These are phyloP conservation scores for Endotrypanum monterogeii DNA, from an alignment of 208 protist species.

Conservation along the genomic window DNA sequence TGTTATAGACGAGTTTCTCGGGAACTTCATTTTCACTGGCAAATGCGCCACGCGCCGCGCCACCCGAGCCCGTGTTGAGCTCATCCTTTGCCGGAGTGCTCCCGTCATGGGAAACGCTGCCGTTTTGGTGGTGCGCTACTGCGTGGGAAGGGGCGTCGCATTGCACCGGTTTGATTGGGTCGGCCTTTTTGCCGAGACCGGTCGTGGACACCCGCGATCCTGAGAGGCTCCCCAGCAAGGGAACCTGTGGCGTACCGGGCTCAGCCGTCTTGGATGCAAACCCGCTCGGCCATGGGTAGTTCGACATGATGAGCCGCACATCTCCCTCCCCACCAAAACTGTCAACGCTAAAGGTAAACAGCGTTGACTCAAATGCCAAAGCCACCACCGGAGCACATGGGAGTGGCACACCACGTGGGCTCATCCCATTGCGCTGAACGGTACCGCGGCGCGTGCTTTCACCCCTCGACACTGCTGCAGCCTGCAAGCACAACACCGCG, in stretches of 20 bases:
- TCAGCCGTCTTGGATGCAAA: not conserved
- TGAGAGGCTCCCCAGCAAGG: not conserved
- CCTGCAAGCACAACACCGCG: slow-evolving; percentile 40
- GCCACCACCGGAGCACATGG: slow-evolving; percentile 23
- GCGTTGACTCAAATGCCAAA: slow-evolving; percentile 26
- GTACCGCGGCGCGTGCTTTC: slow-evolving; percentile 10
- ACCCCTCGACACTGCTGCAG: slow-evolving; percentile 8
- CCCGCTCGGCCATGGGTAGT: slow-evolving; percentile 3
- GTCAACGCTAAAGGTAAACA: slow-evolving; percentile 35
- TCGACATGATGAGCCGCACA: slow-evolving; percentile 25
- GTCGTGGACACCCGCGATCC: not conserved
- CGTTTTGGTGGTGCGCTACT: not conserved
- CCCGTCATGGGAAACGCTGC: not conserved
- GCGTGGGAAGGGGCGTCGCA: not conserved
- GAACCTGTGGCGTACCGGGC: not conserved
- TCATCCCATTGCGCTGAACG: not conserved
- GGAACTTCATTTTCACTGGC: not conserved
- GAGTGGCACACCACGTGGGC: not conserved
- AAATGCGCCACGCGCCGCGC: not conserved
- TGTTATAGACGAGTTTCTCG: not conserved
- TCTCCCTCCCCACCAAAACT: slow-evolving; percentile 43
- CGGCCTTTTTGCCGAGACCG: not conserved
- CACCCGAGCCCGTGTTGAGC: not conserved
- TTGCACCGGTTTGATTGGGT: not conserved
- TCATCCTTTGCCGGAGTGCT: not conserved